A percentile compares a stretch with the other conserved stretches of the same genome.
Conservation (phyloP, 208 protist genomes). For the Crithidia fasciculata region DNA sequence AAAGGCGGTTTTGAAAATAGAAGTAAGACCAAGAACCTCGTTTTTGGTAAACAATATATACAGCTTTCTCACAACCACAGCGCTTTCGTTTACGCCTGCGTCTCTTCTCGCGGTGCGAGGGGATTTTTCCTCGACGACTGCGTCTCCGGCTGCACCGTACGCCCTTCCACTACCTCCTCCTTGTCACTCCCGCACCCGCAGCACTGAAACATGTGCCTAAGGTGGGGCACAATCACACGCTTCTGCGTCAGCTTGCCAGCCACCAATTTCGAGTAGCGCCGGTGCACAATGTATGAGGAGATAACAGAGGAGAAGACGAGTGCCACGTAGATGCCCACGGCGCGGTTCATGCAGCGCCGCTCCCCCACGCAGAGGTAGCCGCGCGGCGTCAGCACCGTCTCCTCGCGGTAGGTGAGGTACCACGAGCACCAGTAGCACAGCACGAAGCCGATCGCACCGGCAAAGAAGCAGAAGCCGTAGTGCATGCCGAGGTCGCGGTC, state of each 20-base stretch:
- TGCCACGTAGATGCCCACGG: slow-evolving; percentile 47
- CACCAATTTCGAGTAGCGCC: slow-evolving; percentile 48
- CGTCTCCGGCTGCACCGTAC: too few species aligned
- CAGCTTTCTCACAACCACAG: too few species aligned
- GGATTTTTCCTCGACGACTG: background rate
- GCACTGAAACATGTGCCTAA: slow-evolving; percentile 17
- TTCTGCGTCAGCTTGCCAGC: slow-evolving; percentile 40
- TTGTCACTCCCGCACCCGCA: background rate
- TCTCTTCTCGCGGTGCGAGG: background rate
- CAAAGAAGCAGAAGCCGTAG: slow-evolving; percentile 60
- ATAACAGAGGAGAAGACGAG: slow-evolving; percentile 23
- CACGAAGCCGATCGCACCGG: slow-evolving; percentile 46
- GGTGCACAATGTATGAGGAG: slow-evolving; percentile 33
- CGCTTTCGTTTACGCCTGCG: too few species aligned
- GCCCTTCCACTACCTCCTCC: background rate
- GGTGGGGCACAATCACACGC: slow-evolving; percentile 34
- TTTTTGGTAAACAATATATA: too few species aligned
- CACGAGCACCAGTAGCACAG: slow-evolving; percentile 45
- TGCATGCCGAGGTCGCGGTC: slow-evolving; percentile 65
- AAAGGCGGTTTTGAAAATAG: too few species aligned
- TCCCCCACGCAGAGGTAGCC: slow-evolving; percentile 36
- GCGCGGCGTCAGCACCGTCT: slow-evolving; percentile 26
- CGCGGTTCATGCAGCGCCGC: slow-evolving; percentile 50
- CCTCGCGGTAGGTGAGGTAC: slow-evolving; percentile 44
- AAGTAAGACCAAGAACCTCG: too few species aligned